Conservation (phyloP, 352 stramenopile species). For the Pythium periplocum region DNA sequence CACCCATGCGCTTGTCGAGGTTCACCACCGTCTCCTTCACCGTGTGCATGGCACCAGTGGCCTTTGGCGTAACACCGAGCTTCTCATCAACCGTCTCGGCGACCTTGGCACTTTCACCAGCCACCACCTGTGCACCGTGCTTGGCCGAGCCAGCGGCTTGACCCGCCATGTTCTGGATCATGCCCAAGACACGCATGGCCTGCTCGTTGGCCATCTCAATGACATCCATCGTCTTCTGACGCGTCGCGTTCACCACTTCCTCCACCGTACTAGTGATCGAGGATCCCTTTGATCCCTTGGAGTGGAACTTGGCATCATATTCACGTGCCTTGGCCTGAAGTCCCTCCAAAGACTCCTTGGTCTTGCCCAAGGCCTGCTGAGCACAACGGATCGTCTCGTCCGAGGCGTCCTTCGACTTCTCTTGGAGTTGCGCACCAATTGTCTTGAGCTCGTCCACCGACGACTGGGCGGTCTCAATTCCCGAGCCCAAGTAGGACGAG, state of each 20-base stretch:
- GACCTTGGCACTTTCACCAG: slow-evolving; percentile 36
- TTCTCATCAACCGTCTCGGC: slow-evolving; percentile 52
- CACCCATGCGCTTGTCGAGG: slow-evolving; percentile 47
- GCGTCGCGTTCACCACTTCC: slow-evolving; percentile 37
- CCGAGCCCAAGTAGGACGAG: slow-evolving; percentile 34
- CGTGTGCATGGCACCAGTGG: slow-evolving; percentile 17
- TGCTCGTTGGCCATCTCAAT: slow-evolving; percentile 53
- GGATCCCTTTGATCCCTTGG: slow-evolving; percentile 2
- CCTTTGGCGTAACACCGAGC: slow-evolving; percentile 35
- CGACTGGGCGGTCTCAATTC: slow-evolving; percentile 22
- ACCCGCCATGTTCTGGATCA: slow-evolving; percentile 27
- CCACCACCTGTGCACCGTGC: slow-evolving; percentile 26
- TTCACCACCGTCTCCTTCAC: slow-evolving; percentile 46
- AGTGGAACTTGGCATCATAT: slow-evolving; percentile 58
- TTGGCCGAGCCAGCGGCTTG: slow-evolving; percentile 12
- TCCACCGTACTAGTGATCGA: slow-evolving; percentile 17
- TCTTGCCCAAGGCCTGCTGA: slow-evolving; percentile 32
- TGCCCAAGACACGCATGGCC: slow-evolving; percentile 34
- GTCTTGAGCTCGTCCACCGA: slow-evolving; percentile 38
- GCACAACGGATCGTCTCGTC: slow-evolving; percentile 39
- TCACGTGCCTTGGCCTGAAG: slow-evolving; percentile 39
- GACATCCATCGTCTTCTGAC: slow-evolving; percentile 51
- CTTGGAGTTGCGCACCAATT: slow-evolving; percentile 20
- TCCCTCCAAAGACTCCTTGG: slow-evolving; percentile 32
- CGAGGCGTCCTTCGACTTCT: slow-evolving; percentile 36